Evolutionary conservation across 257 asterid genomes (phyloP), one percentile per base, ranked within the genome.

Genomic region (Nicotiana attenuata): DNA sequence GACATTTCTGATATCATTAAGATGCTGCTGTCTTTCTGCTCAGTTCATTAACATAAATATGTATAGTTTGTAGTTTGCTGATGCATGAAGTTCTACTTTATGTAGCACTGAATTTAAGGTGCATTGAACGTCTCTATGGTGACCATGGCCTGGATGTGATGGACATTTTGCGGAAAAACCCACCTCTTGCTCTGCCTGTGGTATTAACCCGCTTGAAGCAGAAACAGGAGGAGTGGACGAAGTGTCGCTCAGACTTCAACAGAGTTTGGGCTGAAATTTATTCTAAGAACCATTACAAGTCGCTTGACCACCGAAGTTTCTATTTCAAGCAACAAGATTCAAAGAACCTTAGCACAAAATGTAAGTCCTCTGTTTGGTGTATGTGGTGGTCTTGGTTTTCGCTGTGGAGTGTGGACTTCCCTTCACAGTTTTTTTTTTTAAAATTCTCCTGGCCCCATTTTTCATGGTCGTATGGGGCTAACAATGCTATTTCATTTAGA

Each of bases 301-400:
- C 93, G 33, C 93, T 91, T 68, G 95, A 91, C 60, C 95, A 91
- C 80, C 90, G 95, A 17, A 90, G 95, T 82, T 91, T 91, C 86
- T 91, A 91, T 75, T 91, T 91, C 89, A 90, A 91, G 88, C 95
- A 91, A 76, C 95, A 90, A 85, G 95, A 91, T 84, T 90, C 93
- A 22, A 91, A 91, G 93, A 87, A 87, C 89, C 82, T 91, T 88
- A 85, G 91, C 88, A 81, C 89, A 66, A 91, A 91, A 77, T 82
- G 87, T 84, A 71, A 84, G 82, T 73, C 77, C 35, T 13, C 24
- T 19, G 3, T 24, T 50, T 10, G 28, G 45, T 75, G 79, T 50
- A 50, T 50, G 35, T 75, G 79, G 52, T 75, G 41, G 57, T 73
- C 41, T 22, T 47, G 63, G 24, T 7, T 73, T 71, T 45, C n/a